Percentiles rank a stretch among this genome's conserved stretches.
Conservation (phyloP, 2,329 filamentous ascomycete species). For the Aspergillus sp. region DNA sequence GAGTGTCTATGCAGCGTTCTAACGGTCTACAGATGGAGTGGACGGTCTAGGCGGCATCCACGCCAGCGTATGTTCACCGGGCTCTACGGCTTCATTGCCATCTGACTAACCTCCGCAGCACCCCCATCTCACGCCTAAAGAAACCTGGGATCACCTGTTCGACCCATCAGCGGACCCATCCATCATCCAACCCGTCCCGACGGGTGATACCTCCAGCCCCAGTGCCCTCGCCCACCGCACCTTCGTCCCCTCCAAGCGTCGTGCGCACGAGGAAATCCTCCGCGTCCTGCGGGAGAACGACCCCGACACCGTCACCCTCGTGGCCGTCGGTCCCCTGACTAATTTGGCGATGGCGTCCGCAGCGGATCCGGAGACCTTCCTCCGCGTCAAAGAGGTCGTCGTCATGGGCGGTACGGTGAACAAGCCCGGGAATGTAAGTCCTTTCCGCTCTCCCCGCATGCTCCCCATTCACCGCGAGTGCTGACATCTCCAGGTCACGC, state of each 20-base stretch:
- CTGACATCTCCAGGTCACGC: conserved; percentile 51
- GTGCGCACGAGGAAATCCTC: conserved; percentile 85
- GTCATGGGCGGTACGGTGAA: conserved; percentile 92
- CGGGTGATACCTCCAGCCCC: conserved; percentile 18
- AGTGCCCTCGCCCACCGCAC: conserved; percentile 40
- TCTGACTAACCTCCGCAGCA: conserved; percentile 47
- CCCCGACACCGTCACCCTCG: conserved; percentile 79
- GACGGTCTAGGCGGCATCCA: conserved; percentile 79
- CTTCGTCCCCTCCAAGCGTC: conserved; percentile 72
- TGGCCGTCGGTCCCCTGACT: conserved; percentile 88
- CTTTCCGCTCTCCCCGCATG: neutral
- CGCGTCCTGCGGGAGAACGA: conserved; percentile 78
- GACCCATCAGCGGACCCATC: conserved; percentile 42
- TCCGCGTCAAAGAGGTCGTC: conserved; percentile 84
- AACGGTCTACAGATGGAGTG: conserved; percentile 57
- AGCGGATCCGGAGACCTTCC: conserved; percentile 83
- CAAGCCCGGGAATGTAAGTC: conserved; percentile 72
- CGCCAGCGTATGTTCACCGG: conserved; percentile 36
- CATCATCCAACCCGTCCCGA: conserved; percentile 48
- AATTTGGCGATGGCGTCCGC: conserved; percentile 87
- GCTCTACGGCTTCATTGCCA: neutral
- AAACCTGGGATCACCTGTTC: conserved; percentile 72
- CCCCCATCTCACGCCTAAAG: conserved; percentile 69
- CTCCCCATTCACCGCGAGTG: neutral
- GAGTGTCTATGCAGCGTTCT: neutral